Base-by-base conservation (phyloP, 2,329 filamentous ascomycete species). In the Pezicula radicicola region DNA sequence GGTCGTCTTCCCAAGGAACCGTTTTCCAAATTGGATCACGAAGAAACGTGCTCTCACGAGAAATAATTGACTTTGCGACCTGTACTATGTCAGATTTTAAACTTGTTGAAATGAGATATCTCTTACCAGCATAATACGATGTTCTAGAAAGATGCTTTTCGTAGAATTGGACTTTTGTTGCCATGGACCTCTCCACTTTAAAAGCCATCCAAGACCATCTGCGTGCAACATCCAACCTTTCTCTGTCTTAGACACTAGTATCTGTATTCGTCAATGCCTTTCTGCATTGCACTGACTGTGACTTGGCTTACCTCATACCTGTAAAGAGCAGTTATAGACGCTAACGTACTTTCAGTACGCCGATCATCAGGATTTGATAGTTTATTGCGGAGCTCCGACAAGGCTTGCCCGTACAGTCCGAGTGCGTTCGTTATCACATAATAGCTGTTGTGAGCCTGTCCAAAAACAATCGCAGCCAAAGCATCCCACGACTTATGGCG, bases 1-100 rank as follows among this genome's bases (percentile, higher is more conserved):
- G 49, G 30, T 57, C 47, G 19, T 55, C 55, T 53, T 52, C 54
- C 54, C 54, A 56, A 18, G 54, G 54, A 10, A 56, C 49, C 2
- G n/a, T 54, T 55, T 56, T 56, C 54, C 54, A 56, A 36, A 50
- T 36, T 46, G 15, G 18, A 33, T 35, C 12, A 33, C 39, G 15
- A 25, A 56, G 54, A 51, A 56, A 56, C 10, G 54, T 54, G 1
- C 48, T 35, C 12, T 46, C 48, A 51, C 51, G 39, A 36, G 45
- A 42, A 13, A 56, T 46, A 40, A 56, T 54, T 12, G 54, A 18
- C 28, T 51, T 54, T 7, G 49, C 42, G 43, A 54, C 43, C 52
- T 54, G 43, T n/a, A 48, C 2, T 41, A 19, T 51, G 40, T 53
- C 28, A 53, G 52, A 43, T 40, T 35, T 42, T 40, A 35, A 40